phyloP scores from a whole-genome alignment of 208 protist species.

The Trypanosoma congolense region DNA sequence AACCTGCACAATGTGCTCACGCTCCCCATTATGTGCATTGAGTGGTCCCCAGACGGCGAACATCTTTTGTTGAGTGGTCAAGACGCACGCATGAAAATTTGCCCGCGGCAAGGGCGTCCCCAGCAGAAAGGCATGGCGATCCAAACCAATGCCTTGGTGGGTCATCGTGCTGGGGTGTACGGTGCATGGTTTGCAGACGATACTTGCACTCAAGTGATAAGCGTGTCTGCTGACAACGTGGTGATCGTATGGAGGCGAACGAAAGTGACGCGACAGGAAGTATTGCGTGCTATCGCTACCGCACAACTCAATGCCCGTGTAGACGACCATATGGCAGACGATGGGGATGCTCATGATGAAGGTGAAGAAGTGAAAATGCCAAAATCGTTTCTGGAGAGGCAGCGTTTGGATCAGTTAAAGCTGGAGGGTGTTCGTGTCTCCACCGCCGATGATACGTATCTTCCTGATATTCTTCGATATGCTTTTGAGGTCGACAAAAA shows the following conservation, averaged over 20 bases:
- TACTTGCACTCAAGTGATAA: slow-evolving; percentile 47
- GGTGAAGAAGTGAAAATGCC: slow-evolving; percentile 44
- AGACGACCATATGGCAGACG: slow-evolving; percentile 14
- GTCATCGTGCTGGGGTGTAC: slow-evolving; percentile 81
- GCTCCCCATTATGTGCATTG: slow-evolving; percentile 70
- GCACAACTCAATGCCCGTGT: slow-evolving; percentile 56
- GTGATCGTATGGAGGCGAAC: slow-evolving; percentile 73
- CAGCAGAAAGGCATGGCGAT: slow-evolving; percentile 74
- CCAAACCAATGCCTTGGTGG: slow-evolving; percentile 77
- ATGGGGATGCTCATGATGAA: slow-evolving; percentile 29
- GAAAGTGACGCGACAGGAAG: slow-evolving; percentile 60
- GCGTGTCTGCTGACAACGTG: slow-evolving; percentile 79
- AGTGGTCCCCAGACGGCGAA: slow-evolving; percentile 81
- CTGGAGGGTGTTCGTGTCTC: slow-evolving; percentile 78
- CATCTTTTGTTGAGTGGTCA: slow-evolving; percentile 82
- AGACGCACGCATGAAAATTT: slow-evolving; percentile 87
- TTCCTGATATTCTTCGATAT: slow-evolving; percentile 68
- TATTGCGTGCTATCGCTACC: slow-evolving; percentile 76
- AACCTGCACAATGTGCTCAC: slow-evolving; percentile 78
- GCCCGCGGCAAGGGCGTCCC: slow-evolving; percentile 61
- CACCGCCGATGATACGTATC: slow-evolving; percentile 56
- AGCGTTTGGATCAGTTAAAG: slow-evolving; percentile 68
- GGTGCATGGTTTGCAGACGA: slow-evolving; percentile 83
- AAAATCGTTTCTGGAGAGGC: slow-evolving; percentile 73
- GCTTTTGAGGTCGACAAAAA: slow-evolving; percentile 82